phyloP scores from a whole-genome alignment of 2,329 filamentous ascomycete species.

The Penicillium sp. region DNA sequence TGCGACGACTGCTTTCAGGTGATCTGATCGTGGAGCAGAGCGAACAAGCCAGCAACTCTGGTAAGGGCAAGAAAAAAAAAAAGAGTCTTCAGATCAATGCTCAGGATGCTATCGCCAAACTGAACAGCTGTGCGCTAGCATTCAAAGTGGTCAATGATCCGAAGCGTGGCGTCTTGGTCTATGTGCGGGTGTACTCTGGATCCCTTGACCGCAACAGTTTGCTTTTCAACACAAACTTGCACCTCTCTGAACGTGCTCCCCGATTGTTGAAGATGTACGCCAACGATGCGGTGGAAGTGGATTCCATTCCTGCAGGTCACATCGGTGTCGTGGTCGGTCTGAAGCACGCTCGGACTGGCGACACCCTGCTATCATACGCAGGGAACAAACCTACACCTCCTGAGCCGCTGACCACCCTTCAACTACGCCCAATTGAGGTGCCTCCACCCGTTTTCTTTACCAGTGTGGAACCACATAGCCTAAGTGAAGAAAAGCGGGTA shows the following conservation, averaged over 20 bases:
- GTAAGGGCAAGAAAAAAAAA: slow-evolving; percentile 46
- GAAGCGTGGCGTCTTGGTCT: slow-evolving; percentile 82
- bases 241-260: slow-evolving; percentile 75
- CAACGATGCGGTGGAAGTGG: slow-evolving; percentile 80
- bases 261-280: slow-evolving; percentile 88
- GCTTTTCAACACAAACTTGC: slow-evolving; percentile 85
- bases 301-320: slow-evolving; percentile 77
- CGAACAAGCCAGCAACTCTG: slow-evolving; percentile 27
- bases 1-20: slow-evolving; percentile 51
- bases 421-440: slow-evolving; percentile 83
- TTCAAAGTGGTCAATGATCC: slow-evolving; percentile 95
- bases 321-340: slow-evolving; percentile 92
- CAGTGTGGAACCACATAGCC: slow-evolving; percentile 79
- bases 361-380: slow-evolving; percentile 78
- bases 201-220: slow-evolving; percentile 70
- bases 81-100: slow-evolving; percentile 49
- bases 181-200: slow-evolving; percentile 89
- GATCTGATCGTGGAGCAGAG: slow-evolving; percentile 42
- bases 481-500: slow-evolving; percentile 77
- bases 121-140: slow-evolving; percentile 68
- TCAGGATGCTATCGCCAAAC: slow-evolving; percentile 53
- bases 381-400: slow-evolving; percentile 65
- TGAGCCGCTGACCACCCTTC: slow-evolving; percentile 68
- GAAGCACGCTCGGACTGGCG: slow-evolving; percentile 88
- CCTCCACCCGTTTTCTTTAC: slow-evolving; percentile 95